Evolutionary conservation across 2,329 filamentous ascomycete genomes (phyloP), one percentile per base, ranked within the genome.

Genomic region (Fusarium pilosicola): DNA sequence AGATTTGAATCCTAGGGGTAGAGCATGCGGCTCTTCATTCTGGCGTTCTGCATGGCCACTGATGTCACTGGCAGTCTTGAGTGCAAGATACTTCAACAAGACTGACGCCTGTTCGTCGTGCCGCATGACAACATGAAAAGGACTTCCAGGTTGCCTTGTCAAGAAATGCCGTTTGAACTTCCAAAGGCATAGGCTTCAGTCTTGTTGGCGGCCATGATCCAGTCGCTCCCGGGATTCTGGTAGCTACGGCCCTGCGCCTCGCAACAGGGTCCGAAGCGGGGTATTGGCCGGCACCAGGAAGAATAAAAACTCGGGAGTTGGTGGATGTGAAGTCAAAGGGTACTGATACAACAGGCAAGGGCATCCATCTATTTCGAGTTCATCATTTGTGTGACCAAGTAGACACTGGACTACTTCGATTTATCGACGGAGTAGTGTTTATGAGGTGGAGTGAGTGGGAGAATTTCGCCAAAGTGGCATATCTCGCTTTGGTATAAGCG

Each of bases 231-330:
- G 41, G 65, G 34, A 52, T 56, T 77, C 67, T 76, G 73, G 74
- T 65, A 72, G 59, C 73, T 76, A 74, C 64, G 52, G 62, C 63
- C 72, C 66, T 73, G 74, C 70, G 70, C 70, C 73, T 73, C 61
- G 66, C 61, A 71, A 63, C 71, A 70, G 69, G 63, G 70, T 68
- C 56, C 52, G 61, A 62, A 68, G 75, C 64, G 66, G 73, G 62
- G 65, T 71, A 65, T 73, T 62, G 60, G 65, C 62, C 55, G 52
- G 39, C 61, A 34, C 60, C 42, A 70, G 45, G 65, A 56, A 52
- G 41, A 58, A 62, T 48, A 65, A 48, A 68, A 48, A 68, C 48
- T 65, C 64, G 63, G 26, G 26, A 64, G 62, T 55, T 59, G 55
- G 54, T 11, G 61, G 54, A 58, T 56, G 65, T 56, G 52, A 54